phyloP scores from a whole-genome alignment of 345 rosid species.

The Leavenworthia alabamica region DNA sequence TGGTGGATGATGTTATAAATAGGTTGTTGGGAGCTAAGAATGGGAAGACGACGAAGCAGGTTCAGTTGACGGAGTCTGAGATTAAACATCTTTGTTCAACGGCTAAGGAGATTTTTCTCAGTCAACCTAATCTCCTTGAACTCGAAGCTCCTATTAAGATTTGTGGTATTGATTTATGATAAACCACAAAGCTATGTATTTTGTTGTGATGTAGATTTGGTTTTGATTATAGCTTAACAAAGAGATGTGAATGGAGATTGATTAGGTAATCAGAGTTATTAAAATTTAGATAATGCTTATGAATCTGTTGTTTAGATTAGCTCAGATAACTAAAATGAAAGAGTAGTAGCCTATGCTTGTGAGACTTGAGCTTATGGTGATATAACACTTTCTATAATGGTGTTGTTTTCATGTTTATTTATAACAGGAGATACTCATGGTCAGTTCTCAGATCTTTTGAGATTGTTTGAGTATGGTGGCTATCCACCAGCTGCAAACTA shows the following conservation, averaged over 20 bases:
- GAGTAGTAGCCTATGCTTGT: too few relatives aligned
- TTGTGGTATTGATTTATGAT: conserved; percentile 37
- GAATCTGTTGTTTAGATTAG: too few relatives aligned
- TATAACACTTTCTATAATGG: neutral
- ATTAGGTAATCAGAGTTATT: neutral
- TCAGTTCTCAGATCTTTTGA: conserved; percentile 56
- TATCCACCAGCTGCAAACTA: conserved; percentile 65
- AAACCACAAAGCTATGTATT: neutral
- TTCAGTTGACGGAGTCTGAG: conserved; percentile 54
- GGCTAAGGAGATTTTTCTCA: conserved; percentile 47
- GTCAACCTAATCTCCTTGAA: conserved; percentile 62
- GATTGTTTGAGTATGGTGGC: conserved; percentile 65
- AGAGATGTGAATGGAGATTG: too few relatives aligned
- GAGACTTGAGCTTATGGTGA: too few relatives aligned
- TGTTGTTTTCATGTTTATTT: conserved; percentile 2
- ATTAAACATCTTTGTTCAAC: conserved; percentile 49
- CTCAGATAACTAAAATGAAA: too few relatives aligned
- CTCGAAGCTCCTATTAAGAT: conserved; percentile 69
- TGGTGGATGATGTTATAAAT: conserved; percentile 54
- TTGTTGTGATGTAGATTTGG: neutral
- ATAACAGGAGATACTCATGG: conserved; percentile 63
- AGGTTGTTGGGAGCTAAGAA: conserved; percentile 48
- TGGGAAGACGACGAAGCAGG: conserved; percentile 62
- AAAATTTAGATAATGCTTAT: too few relatives aligned
- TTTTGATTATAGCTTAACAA: neutral